Evolutionary conservation across 345 rosid species (phyloP), one percentile per base, ranked within the genome.

Genomic region (Aquilaria yunnanensis): DNA sequence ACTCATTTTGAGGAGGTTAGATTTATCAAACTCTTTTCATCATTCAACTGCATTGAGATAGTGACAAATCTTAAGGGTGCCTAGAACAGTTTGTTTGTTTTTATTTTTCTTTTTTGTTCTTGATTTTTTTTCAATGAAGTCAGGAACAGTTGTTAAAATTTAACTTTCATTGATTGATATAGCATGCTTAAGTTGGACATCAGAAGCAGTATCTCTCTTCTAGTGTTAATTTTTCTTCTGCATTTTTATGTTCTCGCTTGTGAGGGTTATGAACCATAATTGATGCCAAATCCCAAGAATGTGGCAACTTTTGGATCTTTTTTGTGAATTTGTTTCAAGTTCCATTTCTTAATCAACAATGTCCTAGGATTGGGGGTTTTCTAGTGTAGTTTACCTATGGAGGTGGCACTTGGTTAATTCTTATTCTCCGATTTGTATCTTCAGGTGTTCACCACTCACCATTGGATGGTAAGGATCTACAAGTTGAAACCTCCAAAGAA

Each of bases 401-500:
- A 37, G 43, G n/a, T 30, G 51, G 29, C 3, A 9, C 32, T 11
- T 32, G 54, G 32, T 29, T 31, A 50, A 2, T 51, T 11, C 11
- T 30, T 32, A 14, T 14, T n/a, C 55, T 47, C 5, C 30, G 49
- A 14, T 32, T 32, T 54, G 6, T 23, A 45, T 41, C 11, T 62
- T 72, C 62, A 94, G 99, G 99, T 84, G 61, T 94, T 87, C 81
- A 90, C 99, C 63, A 94, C 97, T 65, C 97, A 90, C 72, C 99
- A 94, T 60, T 94, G 99, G 96, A 94, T 91, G 99, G 99, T 94
- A 58, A 93, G 97, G 73, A 71, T 94, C 60, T 94, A 90, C 83
- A 91, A 94, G 71, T 74, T 90, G 75, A 93, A 88, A 64, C 87
- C 87, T 52, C 82, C 65, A 47, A 90, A 73, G 82, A 93, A 93